Evolutionary conservation across 1,284 basidiomycete genomes (phyloP), one percentile per base, ranked within the genome.

Genomic region (Thecaphora thlaspeos): DNA sequence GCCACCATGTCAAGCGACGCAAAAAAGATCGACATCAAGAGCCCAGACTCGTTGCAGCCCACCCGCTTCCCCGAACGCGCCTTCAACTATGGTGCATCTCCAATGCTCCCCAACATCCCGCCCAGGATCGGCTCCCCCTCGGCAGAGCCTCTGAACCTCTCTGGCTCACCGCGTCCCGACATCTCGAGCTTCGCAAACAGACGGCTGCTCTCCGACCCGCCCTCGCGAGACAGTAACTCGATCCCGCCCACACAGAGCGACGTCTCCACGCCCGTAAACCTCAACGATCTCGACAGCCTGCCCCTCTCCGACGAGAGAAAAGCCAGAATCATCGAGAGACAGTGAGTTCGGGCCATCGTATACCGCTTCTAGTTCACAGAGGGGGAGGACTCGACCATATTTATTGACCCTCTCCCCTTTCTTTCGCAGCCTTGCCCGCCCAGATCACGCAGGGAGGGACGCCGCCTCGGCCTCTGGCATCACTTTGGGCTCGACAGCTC

Each of bases 271-370:
- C 67, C 69, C 3, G 55, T 50, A 48, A 68, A 68, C 44, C 40
- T 63, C 26, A 58, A 53, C 50, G 71, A 74, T 34, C 48, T 72
- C 50, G 68, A 71, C 19, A 53, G 50, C 22, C 46, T 72, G n/a
- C 68, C 68, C 46, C 57, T 74, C 41, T 61, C 67, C 15, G 70
- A 74, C 51, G 70, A 70, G 39, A 68, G 61, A 21, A 72, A 72
- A 42, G 71, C 70, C 1, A 51, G 60, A 28, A 74, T 74, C 52
- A 65, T 74, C 41, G 64, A 68, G 24, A 43, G 70, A 9, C 68
- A 74, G 36, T 51, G 19, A 46, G 55, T 45, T 2, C 12, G 32
- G 28, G 14, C 28, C 28, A 30, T 8, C 28, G 8, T 30, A 8
- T 14, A 8, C 14, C 28, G 28, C 7, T 30, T 7, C 28, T 30